Evolutionary conservation across 164 flowering plant species (phyloP).

Genomic region (Aristolochia contorta): DNA sequence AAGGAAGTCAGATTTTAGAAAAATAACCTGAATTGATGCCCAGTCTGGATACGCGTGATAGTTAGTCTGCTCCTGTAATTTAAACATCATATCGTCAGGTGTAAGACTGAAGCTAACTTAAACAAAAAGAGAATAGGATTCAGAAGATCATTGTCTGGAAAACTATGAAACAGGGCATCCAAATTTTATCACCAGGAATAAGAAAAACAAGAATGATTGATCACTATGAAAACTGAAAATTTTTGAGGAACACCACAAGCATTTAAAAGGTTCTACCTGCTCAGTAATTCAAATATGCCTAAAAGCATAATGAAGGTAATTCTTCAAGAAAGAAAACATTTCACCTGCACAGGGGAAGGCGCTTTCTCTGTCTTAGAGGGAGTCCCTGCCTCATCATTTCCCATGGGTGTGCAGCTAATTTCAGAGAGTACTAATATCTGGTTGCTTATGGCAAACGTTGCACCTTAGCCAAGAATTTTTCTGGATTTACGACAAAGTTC

Average conservation of each 20-base stretch:
- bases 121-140: too few relatives aligned
- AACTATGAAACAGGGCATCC: background rate
- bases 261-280: too few relatives aligned
- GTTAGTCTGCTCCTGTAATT: constrained; percentile 54
- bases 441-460: background rate
- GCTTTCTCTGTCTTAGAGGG: constrained; percentile 52
- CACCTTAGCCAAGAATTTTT: background rate
- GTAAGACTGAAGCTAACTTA: too few relatives aligned
- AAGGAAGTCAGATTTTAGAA: background rate
- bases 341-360: constrained; percentile 51
- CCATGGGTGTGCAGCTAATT: constrained; percentile 35
- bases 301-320: background rate
- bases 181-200: constrained; percentile 2
- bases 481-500: background rate
- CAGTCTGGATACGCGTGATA: constrained; percentile 59
- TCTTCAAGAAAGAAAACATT: constrained; percentile 2
- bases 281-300: background rate
- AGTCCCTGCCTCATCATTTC: constrained; percentile 55
- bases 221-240: background rate
- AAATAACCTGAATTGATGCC: constrained; percentile 62
- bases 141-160: too few relatives aligned
- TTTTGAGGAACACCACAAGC: background rate
- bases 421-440: background rate
- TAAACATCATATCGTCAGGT: constrained; percentile 5
- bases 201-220: background rate